These are phyloP conservation scores for Vanrija sp. DNA, from an alignment of 1,284 basidiomycete species.

Conservation along the genomic window DNA sequence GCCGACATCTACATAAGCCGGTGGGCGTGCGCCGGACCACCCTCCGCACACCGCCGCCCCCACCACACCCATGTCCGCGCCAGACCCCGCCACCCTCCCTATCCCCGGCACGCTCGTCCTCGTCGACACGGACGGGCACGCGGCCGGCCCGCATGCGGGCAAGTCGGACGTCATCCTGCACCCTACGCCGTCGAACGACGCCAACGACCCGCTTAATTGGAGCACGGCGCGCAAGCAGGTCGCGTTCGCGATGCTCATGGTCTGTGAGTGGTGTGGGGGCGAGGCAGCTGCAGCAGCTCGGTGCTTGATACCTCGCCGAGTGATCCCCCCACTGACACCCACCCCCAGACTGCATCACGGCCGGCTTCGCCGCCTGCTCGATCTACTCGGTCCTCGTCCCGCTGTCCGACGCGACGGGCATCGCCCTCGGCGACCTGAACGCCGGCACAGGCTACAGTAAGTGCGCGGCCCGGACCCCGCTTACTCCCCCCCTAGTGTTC, in stretches of 20 bases:
- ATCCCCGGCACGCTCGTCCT: slow-evolving; percentile 23
- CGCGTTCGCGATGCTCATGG: slow-evolving; percentile 15
- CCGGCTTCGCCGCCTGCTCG: slow-evolving; percentile 13
- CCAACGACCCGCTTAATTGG: slow-evolving; percentile 26
- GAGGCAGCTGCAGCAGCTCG: too few species aligned
- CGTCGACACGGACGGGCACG: slow-evolving; percentile 10
- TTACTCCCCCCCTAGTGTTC: slow-evolving; percentile 15
- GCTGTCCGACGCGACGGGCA: slow-evolving; percentile 15
- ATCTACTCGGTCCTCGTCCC: slow-evolving; percentile 26
- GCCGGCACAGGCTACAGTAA: slow-evolving; percentile 22
- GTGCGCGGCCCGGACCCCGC: neutral
- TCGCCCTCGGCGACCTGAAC: slow-evolving; percentile 19
- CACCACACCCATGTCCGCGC: neutral
- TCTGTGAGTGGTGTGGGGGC: slow-evolving; percentile 7
- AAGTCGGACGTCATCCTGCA: slow-evolving; percentile 17
- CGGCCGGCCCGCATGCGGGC: neutral
- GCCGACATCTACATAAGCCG: too few species aligned
- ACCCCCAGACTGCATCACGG: slow-evolving; percentile 9
- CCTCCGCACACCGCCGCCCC: neutral
- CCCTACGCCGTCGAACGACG: slow-evolving; percentile 19
- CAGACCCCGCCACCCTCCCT: slow-evolving; percentile 5
- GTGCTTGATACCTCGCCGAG: too few species aligned
- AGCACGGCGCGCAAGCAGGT: slow-evolving; percentile 18
- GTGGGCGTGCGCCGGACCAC: too few species aligned
- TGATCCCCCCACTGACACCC: too few species aligned